Evolutionary conservation across 345 rosid genomes (phyloP).

Genomic region (Pugionium cornutum): DNA sequence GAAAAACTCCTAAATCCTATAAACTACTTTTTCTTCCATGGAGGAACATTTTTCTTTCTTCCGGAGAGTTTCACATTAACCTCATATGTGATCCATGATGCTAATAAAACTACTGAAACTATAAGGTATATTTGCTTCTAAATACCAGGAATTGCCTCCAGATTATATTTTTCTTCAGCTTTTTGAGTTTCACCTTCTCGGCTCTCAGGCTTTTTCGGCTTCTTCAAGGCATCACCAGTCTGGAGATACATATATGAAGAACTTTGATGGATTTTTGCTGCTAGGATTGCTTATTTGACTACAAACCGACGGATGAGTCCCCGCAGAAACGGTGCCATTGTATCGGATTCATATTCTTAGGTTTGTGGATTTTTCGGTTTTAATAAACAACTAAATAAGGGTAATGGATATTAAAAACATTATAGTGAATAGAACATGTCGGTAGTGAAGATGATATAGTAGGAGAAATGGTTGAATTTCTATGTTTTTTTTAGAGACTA

Average conservation of each 20-base stretch:
- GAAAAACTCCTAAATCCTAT: conserved; percentile 5
- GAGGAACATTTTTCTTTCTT: conserved; percentile 6
- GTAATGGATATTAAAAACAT: no score
- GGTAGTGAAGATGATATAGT: no score
- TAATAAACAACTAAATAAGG: no score
- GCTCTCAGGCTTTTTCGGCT: conserved; percentile 54
- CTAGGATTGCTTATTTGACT: conserved; percentile 88
- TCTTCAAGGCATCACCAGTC: conserved; percentile 60
- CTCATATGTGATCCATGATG: conserved; percentile 14
- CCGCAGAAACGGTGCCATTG: conserved; percentile 92
- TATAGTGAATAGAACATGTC: no score
- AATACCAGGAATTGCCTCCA: conserved; percentile 92
- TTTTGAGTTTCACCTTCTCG: conserved; percentile 50
- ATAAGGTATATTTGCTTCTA: conserved; percentile 34
- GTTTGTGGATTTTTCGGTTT: no score
- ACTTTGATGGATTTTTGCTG: conserved; percentile 46
- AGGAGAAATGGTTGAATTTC: no score
- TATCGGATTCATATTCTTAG: conserved; percentile 79
- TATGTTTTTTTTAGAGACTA: no score
- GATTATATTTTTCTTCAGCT: conserved; percentile 67
- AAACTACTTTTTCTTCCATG: conserved; percentile 15
- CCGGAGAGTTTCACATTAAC: conserved; percentile 1
- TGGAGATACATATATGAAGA: conserved; percentile 76
- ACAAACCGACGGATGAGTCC: conserved; percentile 89
- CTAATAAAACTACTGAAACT: conserved; percentile 20